Conservation (phyloP, 2,329 filamentous ascomycete genomes). For the Chaetomium sp. region DNA sequence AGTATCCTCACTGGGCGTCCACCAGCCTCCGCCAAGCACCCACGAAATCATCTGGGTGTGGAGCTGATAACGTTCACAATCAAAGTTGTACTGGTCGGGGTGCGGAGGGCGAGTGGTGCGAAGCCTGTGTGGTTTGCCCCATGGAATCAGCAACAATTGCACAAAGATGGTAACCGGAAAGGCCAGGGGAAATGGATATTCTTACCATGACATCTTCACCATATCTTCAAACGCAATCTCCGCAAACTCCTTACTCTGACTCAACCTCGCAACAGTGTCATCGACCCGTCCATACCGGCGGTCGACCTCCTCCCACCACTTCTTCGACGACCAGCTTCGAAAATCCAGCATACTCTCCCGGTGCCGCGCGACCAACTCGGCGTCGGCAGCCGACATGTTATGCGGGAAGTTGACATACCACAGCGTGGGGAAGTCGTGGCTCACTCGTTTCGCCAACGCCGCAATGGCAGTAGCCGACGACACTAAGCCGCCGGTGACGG, state of each 20-base stretch:
- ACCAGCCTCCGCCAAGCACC: background rate
- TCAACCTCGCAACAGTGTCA: background rate
- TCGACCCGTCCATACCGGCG: background rate
- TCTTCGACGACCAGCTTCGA: background rate
- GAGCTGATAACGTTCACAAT: background rate
- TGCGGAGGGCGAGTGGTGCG: background rate
- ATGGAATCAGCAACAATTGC: background rate
- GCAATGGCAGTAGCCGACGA: background rate
- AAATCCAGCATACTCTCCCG: background rate
- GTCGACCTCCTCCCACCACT: background rate
- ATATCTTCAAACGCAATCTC: background rate
- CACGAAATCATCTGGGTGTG: background rate
- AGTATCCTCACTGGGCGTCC: background rate
- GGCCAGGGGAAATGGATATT: background rate
- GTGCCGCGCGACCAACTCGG: background rate
- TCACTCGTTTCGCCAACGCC: background rate
- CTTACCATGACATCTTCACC: background rate
- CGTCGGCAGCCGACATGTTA: background rate
- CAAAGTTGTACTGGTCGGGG: background rate
- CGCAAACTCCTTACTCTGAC: background rate
- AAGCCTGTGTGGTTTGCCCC: background rate
- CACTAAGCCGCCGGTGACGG: background rate
- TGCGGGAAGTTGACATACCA: background rate
- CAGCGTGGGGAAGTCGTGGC: background rate
- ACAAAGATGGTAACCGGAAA: background rate